Conservation (phyloP, 2,329 filamentous ascomycete genomes). For the Gliomastix tumulicola region DNA sequence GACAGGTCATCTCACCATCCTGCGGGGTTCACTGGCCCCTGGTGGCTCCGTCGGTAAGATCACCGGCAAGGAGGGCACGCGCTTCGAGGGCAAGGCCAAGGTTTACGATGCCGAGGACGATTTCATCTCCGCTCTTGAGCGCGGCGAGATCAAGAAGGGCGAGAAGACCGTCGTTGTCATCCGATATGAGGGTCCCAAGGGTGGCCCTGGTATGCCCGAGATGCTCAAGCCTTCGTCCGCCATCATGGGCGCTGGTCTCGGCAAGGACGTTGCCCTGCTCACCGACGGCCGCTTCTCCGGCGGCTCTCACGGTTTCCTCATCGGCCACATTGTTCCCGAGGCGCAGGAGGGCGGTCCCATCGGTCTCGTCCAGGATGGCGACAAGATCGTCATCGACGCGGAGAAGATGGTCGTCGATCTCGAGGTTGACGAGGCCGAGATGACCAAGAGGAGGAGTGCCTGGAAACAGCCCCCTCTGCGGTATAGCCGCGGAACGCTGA, state of each 20-base stretch:
- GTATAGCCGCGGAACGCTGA: conserved; percentile 76
- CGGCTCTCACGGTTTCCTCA: conserved; percentile 85
- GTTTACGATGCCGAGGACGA: conserved; percentile 80
- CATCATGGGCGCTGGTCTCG: conserved; percentile 83
- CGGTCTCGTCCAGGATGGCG: conserved; percentile 72
- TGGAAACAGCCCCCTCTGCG: conserved; percentile 68
- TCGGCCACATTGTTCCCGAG: conserved; percentile 88
- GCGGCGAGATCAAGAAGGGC: conserved; percentile 71
- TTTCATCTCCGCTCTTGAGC: conserved; percentile 71
- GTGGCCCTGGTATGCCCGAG: conserved; percentile 94
- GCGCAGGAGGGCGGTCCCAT: conserved; percentile 86
- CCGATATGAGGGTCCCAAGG: conserved; percentile 88
- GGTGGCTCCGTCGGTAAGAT: conserved; percentile 89
- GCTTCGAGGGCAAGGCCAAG: conserved; percentile 71
- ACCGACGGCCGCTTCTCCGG: conserved; percentile 89
- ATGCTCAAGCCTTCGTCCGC: conserved; percentile 83
- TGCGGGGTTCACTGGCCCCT: conserved; percentile 78
- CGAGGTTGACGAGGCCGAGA: conserved; percentile 62
- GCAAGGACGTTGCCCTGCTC: conserved; percentile 77
- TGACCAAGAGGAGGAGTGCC: conserved; percentile 51
- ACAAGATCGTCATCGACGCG: conserved; percentile 81
- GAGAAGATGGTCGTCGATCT: conserved; percentile 66
- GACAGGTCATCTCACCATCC: conserved; percentile 83
- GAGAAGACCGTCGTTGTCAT: conserved; percentile 85
- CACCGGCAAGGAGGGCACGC: conserved; percentile 85